Base-by-base conservation (phyloP, 2,329 filamentous ascomycete genomes). In the Claviceps sp. region DNA sequence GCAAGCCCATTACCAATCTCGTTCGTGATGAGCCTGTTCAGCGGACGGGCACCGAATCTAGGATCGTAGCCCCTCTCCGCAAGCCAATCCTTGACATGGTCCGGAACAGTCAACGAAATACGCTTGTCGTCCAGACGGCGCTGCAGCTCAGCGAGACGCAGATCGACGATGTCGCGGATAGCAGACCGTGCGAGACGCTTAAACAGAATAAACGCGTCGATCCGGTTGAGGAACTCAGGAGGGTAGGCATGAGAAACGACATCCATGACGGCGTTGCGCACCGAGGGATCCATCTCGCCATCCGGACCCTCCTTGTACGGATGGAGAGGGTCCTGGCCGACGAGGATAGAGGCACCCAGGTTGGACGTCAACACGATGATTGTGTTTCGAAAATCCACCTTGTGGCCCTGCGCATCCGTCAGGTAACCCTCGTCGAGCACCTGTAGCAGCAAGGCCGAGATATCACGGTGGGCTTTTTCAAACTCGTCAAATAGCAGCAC, bases 201-300 rank as follows among this genome's bases (percentile, higher is more conserved):
- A 76, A 97, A 97, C 63, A 97, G 73, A 65, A 97, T 96, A 71
- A 97, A 96, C 55, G 94, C 91, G 67, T 97, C 91, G 56, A 97
- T 89, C 20, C 93, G 81, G 71, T 98, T 97, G 57, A 97, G 78
- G 74, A 97, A 98, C 65, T 97, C 93, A 3, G 93, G 93, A 5
- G 91, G 82, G 64, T 96, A 84, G 49, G 72, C 74, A 8, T 75
- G 68, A 18, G 84, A 75, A 1, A 97, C 90, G 16, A 94, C 82
- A 61, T 95, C 87, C 82, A 97, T 89, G 51, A 97, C 90, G 0
- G 87, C 83, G 53, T 79, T 74, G 61, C 88, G 88, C 47, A 90
- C 79, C 0, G 81, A 79, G 0, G 82, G 76, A 16, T 85, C 81
- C 53, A 97, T 82, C 36, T 87, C 82, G 42, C 85, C 83, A 48